Evolutionary conservation across 768 basidiomycete species (phyloP).

Genomic region (Boletus tylopilopsis): DNA sequence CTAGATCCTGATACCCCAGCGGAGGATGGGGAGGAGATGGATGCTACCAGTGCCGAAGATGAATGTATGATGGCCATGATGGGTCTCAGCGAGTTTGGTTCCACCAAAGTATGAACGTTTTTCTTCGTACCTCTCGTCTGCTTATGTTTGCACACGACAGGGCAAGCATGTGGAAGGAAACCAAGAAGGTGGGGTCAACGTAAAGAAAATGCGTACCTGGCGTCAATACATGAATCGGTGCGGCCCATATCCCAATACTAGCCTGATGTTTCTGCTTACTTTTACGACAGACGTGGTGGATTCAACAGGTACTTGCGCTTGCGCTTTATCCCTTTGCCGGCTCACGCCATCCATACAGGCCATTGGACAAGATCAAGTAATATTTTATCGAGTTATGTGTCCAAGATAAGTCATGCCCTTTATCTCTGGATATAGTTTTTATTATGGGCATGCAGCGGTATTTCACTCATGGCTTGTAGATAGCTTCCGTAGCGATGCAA

Average conservation of each 20-base stretch:
- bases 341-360: slow-evolving; percentile 45
- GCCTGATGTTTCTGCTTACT: slow-evolving; percentile 8
- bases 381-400: neutral
- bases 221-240: slow-evolving; percentile 98
- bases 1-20: slow-evolving; percentile 41
- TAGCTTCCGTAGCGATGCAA: neutral
- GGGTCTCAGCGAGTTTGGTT: slow-evolving; percentile 85
- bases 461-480: neutral
- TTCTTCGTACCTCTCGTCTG: neutral
- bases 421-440: slow-evolving; percentile 6
- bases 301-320: slow-evolving; percentile 63
- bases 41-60: slow-evolving; percentile 62
- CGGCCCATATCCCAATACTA: slow-evolving; percentile 13
- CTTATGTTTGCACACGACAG: slow-evolving; percentile 36
- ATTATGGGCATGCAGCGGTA: slow-evolving; percentile 4
- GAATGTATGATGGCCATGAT: slow-evolving; percentile 86
- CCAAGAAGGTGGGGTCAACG: slow-evolving; percentile 60
- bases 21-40: slow-evolving; percentile 50
- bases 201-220: slow-evolving; percentile 89
- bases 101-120: slow-evolving; percentile 66
- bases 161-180: slow-evolving; percentile 80
- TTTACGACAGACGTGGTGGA: slow-evolving; percentile 62
- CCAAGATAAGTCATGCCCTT: slow-evolving; percentile 16
- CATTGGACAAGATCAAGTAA: slow-evolving; percentile 93
- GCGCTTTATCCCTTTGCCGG: neutral